Evolutionary conservation across 371 early-diverging fungal species (phyloP).

Genomic region (Mortierella sp.): DNA sequence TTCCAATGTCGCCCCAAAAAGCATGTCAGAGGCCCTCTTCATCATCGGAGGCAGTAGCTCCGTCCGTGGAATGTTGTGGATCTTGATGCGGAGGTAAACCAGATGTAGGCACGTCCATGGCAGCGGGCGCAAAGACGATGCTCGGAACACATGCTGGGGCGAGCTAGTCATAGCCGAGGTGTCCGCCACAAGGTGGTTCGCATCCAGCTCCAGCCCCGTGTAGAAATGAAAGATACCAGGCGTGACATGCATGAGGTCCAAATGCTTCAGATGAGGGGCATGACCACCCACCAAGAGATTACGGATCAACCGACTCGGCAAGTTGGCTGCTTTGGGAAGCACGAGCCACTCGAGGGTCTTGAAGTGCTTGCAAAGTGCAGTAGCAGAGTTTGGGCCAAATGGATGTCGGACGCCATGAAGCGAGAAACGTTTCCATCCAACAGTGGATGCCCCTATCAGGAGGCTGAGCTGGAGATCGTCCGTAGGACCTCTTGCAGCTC

Average conservation of each 20-base stretch:
- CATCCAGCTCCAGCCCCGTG: neutral
- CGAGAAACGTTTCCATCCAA: neutral
- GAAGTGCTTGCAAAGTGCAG: neutral
- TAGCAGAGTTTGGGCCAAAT: neutral
- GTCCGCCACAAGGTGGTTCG: neutral
- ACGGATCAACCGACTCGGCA: neutral
- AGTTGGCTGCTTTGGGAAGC: neutral
- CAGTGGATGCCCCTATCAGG: neutral
- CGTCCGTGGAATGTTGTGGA: neutral
- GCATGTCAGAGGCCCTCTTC: neutral
- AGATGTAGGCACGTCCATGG: neutral
- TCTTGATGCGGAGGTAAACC: neutral
- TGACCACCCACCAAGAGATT: neutral
- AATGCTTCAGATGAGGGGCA: neutral
- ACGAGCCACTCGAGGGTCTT: neutral
- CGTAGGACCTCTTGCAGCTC: neutral
- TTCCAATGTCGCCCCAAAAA: neutral
- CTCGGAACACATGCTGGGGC: neutral
- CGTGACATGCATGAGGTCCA: neutral
- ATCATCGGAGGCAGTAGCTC: neutral
- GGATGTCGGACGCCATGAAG: neutral
- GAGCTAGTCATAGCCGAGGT: neutral
- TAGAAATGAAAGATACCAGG: neutral
- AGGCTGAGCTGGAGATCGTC: neutral
- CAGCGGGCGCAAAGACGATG: neutral